These are phyloP conservation scores for Gryganskiella cystojenkinii DNA, from an alignment of 192 early-diverging fungal genomes.

Conservation along the genomic window DNA sequence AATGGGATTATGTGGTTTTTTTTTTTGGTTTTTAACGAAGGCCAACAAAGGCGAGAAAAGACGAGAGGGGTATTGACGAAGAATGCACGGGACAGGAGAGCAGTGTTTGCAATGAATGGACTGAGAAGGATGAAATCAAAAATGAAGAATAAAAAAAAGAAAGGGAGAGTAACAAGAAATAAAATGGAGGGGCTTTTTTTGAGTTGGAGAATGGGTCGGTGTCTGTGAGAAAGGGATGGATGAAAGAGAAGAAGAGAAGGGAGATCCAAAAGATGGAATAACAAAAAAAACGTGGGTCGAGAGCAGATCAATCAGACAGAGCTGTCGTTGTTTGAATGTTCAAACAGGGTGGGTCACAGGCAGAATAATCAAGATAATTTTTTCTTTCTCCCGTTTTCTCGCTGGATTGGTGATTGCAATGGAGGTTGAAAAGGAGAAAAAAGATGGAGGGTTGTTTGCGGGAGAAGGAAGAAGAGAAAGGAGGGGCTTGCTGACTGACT, in stretches of 20 bases:
- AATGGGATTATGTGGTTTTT: too few species aligned
- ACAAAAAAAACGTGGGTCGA: not conserved
- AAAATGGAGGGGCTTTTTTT: not conserved
- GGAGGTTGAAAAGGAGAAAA: not conserved
- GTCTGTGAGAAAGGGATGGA: not conserved
- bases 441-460: too few species aligned
- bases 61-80: not conserved
- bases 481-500: not conserved
- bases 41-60: not conserved
- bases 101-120: too few species aligned
- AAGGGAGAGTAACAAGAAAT: not conserved
- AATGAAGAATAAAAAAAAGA: not conserved
- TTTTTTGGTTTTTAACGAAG: too few species aligned
- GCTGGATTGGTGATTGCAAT: too few species aligned
- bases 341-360: not conserved
- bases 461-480: constrained; percentile 1
- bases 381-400: too few species aligned
- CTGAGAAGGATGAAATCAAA: not conserved
- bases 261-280: not conserved
- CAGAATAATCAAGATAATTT: not conserved
- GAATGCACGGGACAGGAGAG: constrained; percentile 9
- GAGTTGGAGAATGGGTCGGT: not conserved
- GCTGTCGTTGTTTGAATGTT: not conserved
- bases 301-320: not conserved
- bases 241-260: not conserved